Percentiles rank a stretch among this genome's conserved stretches.
These are phyloP conservation scores for Xylaria grammica DNA, from an alignment of 495 filamentous ascomycete species.

Conservation along the genomic window DNA sequence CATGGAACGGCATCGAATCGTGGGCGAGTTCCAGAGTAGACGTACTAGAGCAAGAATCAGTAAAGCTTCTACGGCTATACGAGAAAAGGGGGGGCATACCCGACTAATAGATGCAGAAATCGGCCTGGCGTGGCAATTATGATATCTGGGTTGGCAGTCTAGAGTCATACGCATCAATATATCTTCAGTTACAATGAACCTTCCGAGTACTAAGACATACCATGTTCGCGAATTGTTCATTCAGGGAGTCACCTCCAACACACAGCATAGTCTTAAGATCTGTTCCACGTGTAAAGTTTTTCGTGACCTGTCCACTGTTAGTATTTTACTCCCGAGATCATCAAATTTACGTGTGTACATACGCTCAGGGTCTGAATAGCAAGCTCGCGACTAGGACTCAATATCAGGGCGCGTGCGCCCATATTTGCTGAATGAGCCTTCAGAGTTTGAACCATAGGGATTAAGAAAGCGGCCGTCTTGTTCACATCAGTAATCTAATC, in stretches of 20 bases:
- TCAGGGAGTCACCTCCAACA: slow-evolving; percentile 92
- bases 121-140: slow-evolving; percentile 95
- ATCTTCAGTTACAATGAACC: neutral
- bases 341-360: neutral
- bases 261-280: slow-evolving; percentile 87
- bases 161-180: slow-evolving; percentile 1
- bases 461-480: slow-evolving; percentile 88
- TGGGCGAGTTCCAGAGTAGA: neutral
- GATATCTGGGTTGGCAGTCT: slow-evolving; percentile 87
- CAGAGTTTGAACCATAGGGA: slow-evolving; percentile 95
- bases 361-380: slow-evolving; percentile 84
- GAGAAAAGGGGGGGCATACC: slow-evolving; percentile 40
- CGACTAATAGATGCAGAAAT: slow-evolving; percentile 93
- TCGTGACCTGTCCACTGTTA: slow-evolving; percentile 69
- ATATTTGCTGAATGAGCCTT: slow-evolving; percentile 86
- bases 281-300: slow-evolving; percentile 88
- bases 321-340: neutral
- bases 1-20: neutral
- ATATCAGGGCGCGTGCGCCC: slow-evolving; percentile 80
- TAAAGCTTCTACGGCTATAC: neutral
- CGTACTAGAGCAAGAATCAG: neutral
- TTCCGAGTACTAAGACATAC: neutral
- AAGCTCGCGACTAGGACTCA: slow-evolving; percentile 91
- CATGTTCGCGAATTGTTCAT: slow-evolving; percentile 96
- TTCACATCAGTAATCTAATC: neutral